These are phyloP conservation scores for Uronychia setigera DNA, from an alignment of 73 alveolate species.

Conservation along the genomic window DNA sequence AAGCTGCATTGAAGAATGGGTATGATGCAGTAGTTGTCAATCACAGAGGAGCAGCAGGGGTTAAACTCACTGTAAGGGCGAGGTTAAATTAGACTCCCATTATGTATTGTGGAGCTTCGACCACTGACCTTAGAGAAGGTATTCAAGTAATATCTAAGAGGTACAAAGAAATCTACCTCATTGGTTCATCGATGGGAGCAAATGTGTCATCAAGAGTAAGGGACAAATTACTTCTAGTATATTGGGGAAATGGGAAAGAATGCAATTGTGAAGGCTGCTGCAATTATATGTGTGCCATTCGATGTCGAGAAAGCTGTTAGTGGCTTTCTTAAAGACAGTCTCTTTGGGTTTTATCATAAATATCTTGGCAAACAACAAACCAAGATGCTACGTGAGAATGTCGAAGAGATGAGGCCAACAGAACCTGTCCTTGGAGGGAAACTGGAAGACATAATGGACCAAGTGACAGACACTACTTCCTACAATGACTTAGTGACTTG, in stretches of 20 bases:
- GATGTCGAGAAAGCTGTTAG: constrained; percentile 2
- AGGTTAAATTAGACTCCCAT: constrained; percentile 36
- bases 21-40: constrained; percentile 56
- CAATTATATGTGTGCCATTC: constrained; percentile 46
- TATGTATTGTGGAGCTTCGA: constrained; percentile 31
- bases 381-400: constrained; percentile 15
- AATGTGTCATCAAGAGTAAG: constrained; percentile 19
- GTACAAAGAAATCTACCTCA: constrained; percentile 14
- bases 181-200: constrained; percentile 67
- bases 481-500: constrained; percentile 24
- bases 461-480: constrained; percentile 1
- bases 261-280: constrained; percentile 41
- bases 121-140: constrained; percentile 32
- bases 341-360: constrained; percentile 34
- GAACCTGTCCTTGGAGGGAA: constrained; percentile 5
- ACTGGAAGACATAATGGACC: constrained; percentile 1
- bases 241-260: constrained; percentile 46
- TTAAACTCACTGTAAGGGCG: constrained; percentile 21
- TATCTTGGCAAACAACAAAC: background rate
- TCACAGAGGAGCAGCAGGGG: constrained; percentile 53
- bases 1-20: constrained; percentile 44
- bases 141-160: constrained; percentile 5
- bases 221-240: background rate
- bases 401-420: background rate
- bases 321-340: background rate